Conservation (phyloP, 257 asterid genomes). For the Plectranthus barbatus region DNA sequence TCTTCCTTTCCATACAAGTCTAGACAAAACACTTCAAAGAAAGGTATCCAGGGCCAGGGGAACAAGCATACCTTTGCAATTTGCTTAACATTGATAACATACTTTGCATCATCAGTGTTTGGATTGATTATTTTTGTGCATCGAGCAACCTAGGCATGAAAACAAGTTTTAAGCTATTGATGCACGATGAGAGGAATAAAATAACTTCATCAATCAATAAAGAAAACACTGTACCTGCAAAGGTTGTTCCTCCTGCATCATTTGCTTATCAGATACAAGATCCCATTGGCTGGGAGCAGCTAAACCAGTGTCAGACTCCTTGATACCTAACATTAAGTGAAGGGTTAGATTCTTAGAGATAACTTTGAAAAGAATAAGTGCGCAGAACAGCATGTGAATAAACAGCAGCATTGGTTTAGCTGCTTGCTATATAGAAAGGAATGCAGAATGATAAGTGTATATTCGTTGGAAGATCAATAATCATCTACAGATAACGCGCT, state of each 20-base stretch:
- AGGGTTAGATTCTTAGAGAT: neutral
- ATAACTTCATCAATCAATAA: neutral
- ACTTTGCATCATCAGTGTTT: slow-evolving; percentile 76
- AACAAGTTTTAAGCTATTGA: neutral
- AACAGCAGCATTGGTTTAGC: neutral
- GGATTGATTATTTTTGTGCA: slow-evolving; percentile 86
- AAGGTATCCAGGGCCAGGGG: neutral
- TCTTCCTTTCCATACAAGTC: neutral
- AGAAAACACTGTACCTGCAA: slow-evolving; percentile 57
- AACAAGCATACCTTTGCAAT: slow-evolving; percentile 19
- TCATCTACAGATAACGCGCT: too few species aligned
- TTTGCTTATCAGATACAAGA: slow-evolving; percentile 95
- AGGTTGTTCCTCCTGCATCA: slow-evolving; percentile 99
- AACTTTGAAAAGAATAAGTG: neutral
- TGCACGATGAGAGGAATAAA: neutral
- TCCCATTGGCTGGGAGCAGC: slow-evolving; percentile 99
- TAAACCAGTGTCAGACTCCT: slow-evolving; percentile 94
- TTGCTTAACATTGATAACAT: slow-evolving; percentile 72
- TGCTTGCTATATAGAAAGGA: neutral
- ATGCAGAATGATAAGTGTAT: too few species aligned
- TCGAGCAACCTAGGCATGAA: slow-evolving; percentile 61
- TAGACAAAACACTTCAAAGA: too few species aligned
- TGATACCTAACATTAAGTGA: slow-evolving; percentile 46
- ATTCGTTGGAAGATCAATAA: too few species aligned
- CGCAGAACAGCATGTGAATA: neutral